These are phyloP conservation scores for Picea mariana DNA, from an alignment of 83 land plant genomes.

Conservation along the genomic window DNA sequence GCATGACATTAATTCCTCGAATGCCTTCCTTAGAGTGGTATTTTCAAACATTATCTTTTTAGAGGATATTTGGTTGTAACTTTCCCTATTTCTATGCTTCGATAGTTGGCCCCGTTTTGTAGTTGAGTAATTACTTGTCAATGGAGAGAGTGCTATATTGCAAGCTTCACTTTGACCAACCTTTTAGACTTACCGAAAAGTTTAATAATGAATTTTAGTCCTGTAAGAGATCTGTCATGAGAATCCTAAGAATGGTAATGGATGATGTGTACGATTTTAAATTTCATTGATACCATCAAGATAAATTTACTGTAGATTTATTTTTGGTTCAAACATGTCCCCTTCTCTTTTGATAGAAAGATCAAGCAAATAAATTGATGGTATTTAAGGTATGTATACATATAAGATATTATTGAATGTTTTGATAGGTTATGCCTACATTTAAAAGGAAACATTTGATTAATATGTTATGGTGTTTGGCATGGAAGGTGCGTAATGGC, in stretches of 20 bases:
- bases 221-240: slow-evolving; percentile 16
- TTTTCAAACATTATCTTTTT: background rate
- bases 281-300: background rate
- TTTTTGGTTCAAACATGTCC: background rate
- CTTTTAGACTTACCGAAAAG: slow-evolving; percentile 68
- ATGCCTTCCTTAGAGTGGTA: too few species aligned
- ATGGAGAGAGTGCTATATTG: slow-evolving; percentile 77
- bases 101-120: slow-evolving; percentile 5
- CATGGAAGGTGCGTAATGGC: too few species aligned
- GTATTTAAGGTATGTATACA: too few species aligned
- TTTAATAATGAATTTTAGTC: slow-evolving; percentile 65
- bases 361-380: background rate
- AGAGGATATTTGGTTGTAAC: slow-evolving; percentile 8
- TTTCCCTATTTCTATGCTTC: background rate
- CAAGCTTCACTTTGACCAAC: slow-evolving; percentile 79
- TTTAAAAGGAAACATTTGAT: too few species aligned
- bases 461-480: too few species aligned
- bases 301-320: background rate
- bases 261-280: background rate
- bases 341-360: background rate
- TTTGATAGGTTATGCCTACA: too few species aligned
- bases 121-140: slow-evolving; percentile 76
- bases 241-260: background rate
- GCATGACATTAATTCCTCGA: too few species aligned
- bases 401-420: too few species aligned